Percentiles rank a stretch among this genome's conserved stretches.
These are phyloP conservation scores for Datisca glomerata DNA, from an alignment of 306 rosid genomes.

Conservation along the genomic window DNA sequence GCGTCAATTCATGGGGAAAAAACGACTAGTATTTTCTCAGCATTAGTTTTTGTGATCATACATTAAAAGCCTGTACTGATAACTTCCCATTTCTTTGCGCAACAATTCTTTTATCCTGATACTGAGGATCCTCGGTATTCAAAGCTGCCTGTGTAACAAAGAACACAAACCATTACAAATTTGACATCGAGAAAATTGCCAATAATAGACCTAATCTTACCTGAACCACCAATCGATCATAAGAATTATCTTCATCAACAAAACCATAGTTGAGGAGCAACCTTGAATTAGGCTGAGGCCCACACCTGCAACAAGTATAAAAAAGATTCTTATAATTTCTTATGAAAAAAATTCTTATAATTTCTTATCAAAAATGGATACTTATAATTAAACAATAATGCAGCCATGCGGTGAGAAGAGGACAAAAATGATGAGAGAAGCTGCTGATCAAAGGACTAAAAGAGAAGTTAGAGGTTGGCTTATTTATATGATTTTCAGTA, in stretches of 20 bases:
- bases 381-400: too few species aligned
- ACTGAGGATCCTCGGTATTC: slow-evolving; percentile 90
- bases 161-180: slow-evolving; percentile 11
- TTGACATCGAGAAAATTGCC: slow-evolving; percentile 10
- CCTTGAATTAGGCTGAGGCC: slow-evolving; percentile 93
- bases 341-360: too few species aligned
- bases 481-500: slow-evolving; percentile 12
- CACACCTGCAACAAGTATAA: slow-evolving; percentile 57
- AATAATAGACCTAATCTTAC: slow-evolving; percentile 24
- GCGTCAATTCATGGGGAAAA: slow-evolving; percentile 10
- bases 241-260: slow-evolving; percentile 70
- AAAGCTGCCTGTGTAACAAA: slow-evolving; percentile 61
- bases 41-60: slow-evolving; percentile 29
- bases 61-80: slow-evolving; percentile 69
- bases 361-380: too few species aligned
- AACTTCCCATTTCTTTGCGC: slow-evolving; percentile 86
- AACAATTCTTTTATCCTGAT: slow-evolving; percentile 92
- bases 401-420: too few species aligned
- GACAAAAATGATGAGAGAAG: too few species aligned
- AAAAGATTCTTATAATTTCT: too few species aligned
- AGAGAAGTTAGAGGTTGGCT: too few species aligned
- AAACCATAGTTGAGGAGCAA: slow-evolving; percentile 88
- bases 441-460: too few species aligned
- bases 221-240: slow-evolving; percentile 70
- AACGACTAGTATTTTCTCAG: too few species aligned